Percentiles rank a stretch among this genome's conserved stretches.
Conservation (phyloP, 306 rosid species). For the Styphnolobium japonicum region DNA sequence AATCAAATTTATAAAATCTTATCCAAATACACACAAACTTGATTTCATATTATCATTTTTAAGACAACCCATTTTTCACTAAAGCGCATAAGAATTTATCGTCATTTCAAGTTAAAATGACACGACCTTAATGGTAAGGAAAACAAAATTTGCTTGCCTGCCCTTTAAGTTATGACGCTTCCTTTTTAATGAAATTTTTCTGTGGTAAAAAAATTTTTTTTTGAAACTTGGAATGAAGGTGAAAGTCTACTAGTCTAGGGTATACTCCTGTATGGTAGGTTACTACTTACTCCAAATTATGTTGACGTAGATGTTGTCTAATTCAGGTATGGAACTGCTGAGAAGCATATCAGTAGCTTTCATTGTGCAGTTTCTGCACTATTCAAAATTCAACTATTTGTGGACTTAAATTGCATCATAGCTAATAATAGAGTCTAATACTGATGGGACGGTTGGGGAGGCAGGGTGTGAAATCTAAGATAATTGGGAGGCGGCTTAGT, state of each 20-base stretch:
- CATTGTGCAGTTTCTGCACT: neutral
- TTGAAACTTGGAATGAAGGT: too few relatives aligned
- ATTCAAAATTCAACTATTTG: neutral
- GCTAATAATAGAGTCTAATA: neutral
- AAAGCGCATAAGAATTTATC: neutral
- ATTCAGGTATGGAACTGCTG: neutral
- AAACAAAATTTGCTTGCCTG: too few relatives aligned
- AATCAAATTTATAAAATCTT: too few relatives aligned
- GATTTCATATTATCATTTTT: neutral
- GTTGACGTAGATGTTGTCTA: neutral
- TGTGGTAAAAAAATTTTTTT: too few relatives aligned
- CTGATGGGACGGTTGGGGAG: neutral
- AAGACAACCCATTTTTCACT: neutral
- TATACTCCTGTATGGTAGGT: neutral
- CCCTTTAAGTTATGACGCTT: too few relatives aligned
- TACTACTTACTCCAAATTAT: too few relatives aligned
- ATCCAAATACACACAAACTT: too few relatives aligned
- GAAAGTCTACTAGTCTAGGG: too few relatives aligned
- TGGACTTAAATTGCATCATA: neutral
- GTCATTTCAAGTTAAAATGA: neutral
- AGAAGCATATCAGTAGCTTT: neutral
- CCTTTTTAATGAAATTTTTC: too few relatives aligned
- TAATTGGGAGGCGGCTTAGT: too few relatives aligned
- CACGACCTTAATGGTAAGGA: neutral
- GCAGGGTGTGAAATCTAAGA: neutral